phyloP scores from a whole-genome alignment of 129 eudicot species.

The Dittrichia graveolens region DNA sequence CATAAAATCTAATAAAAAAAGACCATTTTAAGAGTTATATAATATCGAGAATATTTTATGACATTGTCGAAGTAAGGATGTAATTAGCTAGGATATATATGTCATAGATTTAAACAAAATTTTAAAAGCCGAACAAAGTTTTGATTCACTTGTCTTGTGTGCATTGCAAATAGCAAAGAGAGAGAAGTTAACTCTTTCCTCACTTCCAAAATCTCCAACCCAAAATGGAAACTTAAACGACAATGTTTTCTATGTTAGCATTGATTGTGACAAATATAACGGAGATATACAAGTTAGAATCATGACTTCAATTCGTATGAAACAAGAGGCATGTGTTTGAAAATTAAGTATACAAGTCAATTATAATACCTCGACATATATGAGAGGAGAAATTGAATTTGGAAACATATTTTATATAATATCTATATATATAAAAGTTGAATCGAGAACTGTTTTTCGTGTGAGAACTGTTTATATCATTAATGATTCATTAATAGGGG shows the following conservation, averaged over 20 bases:
- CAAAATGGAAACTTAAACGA: not conserved
- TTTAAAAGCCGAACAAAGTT: conserved; percentile 11
- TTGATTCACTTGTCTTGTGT: conserved; percentile 27
- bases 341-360: conserved; percentile 10
- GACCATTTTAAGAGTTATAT: not conserved
- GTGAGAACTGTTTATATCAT: too few relatives aligned
- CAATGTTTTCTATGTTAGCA: conserved; percentile 18
- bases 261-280: conserved; percentile 30
- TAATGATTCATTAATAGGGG: too few relatives aligned
- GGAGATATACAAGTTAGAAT: conserved; percentile 5
- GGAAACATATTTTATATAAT: not conserved
- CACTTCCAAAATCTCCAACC: conserved; percentile 28
- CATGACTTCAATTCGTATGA: not conserved
- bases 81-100: too few relatives aligned
- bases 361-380: not conserved
- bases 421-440: too few relatives aligned
- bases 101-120: conserved; percentile 28
- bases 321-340: not conserved
- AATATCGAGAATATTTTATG: conserved; percentile 10
- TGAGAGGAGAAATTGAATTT: conserved; percentile 1
- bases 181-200: conserved; percentile 23
- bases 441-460: too few relatives aligned
- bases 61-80: conserved; percentile 14
- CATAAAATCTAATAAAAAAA: conserved; percentile 5
- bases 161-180: conserved; percentile 27